phyloP scores from a whole-genome alignment of 192 early-diverging fungal genomes.

The Entomortierella chlamydospora region DNA sequence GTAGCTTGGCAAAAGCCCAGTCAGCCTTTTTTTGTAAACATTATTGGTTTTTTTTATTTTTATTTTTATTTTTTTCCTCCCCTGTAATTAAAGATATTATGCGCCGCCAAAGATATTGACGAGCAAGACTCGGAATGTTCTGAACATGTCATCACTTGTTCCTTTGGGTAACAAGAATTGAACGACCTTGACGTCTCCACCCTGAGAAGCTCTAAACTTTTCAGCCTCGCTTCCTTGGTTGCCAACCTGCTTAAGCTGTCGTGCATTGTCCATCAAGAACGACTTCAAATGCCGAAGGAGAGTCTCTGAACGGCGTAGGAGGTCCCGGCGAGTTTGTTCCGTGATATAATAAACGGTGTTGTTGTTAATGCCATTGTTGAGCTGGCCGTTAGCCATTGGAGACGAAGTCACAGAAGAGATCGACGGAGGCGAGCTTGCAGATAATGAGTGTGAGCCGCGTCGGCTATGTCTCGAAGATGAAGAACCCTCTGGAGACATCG shows the following conservation, averaged over 20 bases:
- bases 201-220: constrained; percentile 51
- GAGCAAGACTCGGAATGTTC: constrained; percentile 57
- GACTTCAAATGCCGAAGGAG: constrained; percentile 66
- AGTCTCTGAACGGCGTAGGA: constrained; percentile 59
- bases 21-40: background rate
- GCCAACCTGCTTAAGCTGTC: constrained; percentile 57
- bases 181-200: constrained; percentile 58
- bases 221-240: constrained; percentile 58
- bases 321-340: constrained; percentile 52
- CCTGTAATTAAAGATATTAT: constrained; percentile 12
- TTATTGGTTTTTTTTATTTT: background rate
- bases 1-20: background rate
- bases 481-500: background rate
- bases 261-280: constrained; percentile 66
- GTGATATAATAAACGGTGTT: constrained; percentile 9
- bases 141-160: constrained; percentile 58
- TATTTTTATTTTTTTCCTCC: background rate
- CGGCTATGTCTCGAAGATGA: constrained; percentile 12
- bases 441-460: constrained; percentile 12
- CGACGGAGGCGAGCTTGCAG: constrained; percentile 11
- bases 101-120: constrained; percentile 60
- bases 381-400: background rate
- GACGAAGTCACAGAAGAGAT: constrained; percentile 20
- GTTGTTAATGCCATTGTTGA: background rate
- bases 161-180: constrained; percentile 65